Percentiles rank a stretch among this genome's conserved stretches.
These are phyloP conservation scores for Carallia pectinifolia DNA, from an alignment of 345 rosid species.

Conservation along the genomic window DNA sequence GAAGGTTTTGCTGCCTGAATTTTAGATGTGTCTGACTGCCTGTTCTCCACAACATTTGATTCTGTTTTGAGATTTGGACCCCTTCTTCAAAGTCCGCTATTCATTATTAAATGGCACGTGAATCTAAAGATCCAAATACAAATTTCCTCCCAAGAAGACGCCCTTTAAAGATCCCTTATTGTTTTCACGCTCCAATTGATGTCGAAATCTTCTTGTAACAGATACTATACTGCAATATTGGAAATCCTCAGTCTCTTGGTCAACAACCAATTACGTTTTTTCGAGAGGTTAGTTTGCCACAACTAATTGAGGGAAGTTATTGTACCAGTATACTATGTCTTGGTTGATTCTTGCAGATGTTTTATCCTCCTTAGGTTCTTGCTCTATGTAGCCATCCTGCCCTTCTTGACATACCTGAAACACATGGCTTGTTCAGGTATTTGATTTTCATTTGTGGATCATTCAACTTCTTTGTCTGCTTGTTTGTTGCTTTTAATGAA, in stretches of 20 bases:
- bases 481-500: neutral
- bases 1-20: too few relatives aligned
- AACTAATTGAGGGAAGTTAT: neutral
- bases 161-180: neutral
- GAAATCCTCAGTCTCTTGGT: constrained; percentile 95
- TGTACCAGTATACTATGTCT: neutral
- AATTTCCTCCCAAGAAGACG: neutral
- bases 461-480: neutral
- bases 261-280: constrained; percentile 91
- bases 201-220: constrained; percentile 10
- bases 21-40: too few relatives aligned
- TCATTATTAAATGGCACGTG: too few relatives aligned
- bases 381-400: constrained; percentile 91
- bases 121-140: too few relatives aligned
- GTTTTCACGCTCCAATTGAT: neutral
- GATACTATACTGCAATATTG: constrained; percentile 94
- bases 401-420: constrained; percentile 79
- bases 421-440: constrained; percentile 96
- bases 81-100: too few relatives aligned
- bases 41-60: too few relatives aligned
- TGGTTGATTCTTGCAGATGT: constrained; percentile 11
- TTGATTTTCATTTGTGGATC: neutral
- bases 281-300: constrained; percentile 63
- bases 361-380: constrained; percentile 61
- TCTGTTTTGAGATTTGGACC: too few relatives aligned